phyloP scores from a whole-genome alignment of 305 asterid genomes.

The Fraxinus velutina region DNA sequence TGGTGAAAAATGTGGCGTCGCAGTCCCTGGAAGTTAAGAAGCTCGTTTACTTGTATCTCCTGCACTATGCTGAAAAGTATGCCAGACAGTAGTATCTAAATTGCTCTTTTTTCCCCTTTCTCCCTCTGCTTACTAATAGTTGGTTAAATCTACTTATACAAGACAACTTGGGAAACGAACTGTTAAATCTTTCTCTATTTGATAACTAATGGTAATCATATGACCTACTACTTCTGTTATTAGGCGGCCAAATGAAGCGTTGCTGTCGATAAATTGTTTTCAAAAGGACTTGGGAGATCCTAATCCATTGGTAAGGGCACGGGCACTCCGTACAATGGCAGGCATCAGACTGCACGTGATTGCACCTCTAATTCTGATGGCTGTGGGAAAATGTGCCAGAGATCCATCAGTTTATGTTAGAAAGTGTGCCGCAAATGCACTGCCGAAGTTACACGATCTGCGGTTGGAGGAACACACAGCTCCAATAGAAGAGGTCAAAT shows the following conservation, averaged over 20 bases:
- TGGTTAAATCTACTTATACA: conserved; percentile 14
- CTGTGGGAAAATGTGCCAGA: conserved; percentile 84
- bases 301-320: conserved; percentile 86
- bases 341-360: conserved; percentile 88
- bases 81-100: conserved; percentile 21
- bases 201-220: background rate
- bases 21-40: conserved; percentile 90
- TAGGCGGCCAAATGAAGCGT: conserved; percentile 88
- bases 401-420: conserved; percentile 94
- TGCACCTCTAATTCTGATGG: conserved; percentile 76
- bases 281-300: conserved; percentile 96
- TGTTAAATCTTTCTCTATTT: background rate
- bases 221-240: conserved; percentile 14
- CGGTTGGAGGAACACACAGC: conserved; percentile 72
- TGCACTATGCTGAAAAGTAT: conserved; percentile 92
- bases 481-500: conserved; percentile 74
- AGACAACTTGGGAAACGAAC: background rate
- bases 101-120: background rate
- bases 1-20: conserved; percentile 94
- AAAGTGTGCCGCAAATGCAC: conserved; percentile 95
- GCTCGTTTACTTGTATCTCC: conserved; percentile 85
- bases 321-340: conserved; percentile 98
- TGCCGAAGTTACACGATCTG: conserved; percentile 86
- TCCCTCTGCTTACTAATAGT: conserved; percentile 8
- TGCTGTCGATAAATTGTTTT: conserved; percentile 85